These are phyloP conservation scores for Metschnikowia kunwiensis DNA, from an alignment of 805 yeast species.

Conservation along the genomic window DNA sequence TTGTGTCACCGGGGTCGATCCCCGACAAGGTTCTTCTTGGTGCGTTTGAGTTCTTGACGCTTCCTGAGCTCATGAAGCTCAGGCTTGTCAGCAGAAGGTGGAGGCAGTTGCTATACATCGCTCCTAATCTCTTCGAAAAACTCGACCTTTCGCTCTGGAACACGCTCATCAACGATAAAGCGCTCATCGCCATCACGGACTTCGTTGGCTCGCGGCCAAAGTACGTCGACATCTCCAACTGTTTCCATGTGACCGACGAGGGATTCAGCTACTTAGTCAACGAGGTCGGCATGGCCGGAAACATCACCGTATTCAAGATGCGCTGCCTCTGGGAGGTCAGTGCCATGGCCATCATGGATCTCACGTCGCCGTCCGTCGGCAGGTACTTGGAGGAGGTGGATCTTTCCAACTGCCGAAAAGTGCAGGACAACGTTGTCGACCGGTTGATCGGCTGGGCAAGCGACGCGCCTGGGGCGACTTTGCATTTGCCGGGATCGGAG, in stretches of 20 bases:
- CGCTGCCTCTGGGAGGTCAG: conserved; percentile 72
- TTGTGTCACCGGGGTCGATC: conserved; percentile 51
- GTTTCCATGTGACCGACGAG: conserved; percentile 74
- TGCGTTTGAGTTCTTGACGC: conserved; percentile 50
- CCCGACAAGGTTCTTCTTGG: conserved; percentile 57
- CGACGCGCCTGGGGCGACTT: conserved; percentile 3
- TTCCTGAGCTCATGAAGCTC: conserved; percentile 60
- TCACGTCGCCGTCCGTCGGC: conserved; percentile 65
- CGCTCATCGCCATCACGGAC: conserved; percentile 56
- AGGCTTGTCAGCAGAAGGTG: conserved; percentile 61
- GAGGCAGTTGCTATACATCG: conserved; percentile 60
- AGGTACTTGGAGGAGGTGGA: conserved; percentile 56
- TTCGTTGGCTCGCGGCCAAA: conserved; percentile 70
- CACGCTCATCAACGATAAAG: conserved; percentile 55
- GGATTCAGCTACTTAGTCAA: conserved; percentile 70
- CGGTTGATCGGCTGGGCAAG: conserved; percentile 57
- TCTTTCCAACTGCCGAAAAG: conserved; percentile 69
- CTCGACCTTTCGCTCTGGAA: conserved; percentile 64
- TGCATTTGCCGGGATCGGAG: conserved; percentile 12
- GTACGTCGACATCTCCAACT: conserved; percentile 60
- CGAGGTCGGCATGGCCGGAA: conserved; percentile 66
- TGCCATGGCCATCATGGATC: conserved; percentile 80
- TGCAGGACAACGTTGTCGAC: conserved; percentile 67
- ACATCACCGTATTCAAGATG: conserved; percentile 55
- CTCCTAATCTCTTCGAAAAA: conserved; percentile 48